These are phyloP conservation scores for Spergularia azorica DNA, from an alignment of 179 eudicot species.

Conservation along the genomic window DNA sequence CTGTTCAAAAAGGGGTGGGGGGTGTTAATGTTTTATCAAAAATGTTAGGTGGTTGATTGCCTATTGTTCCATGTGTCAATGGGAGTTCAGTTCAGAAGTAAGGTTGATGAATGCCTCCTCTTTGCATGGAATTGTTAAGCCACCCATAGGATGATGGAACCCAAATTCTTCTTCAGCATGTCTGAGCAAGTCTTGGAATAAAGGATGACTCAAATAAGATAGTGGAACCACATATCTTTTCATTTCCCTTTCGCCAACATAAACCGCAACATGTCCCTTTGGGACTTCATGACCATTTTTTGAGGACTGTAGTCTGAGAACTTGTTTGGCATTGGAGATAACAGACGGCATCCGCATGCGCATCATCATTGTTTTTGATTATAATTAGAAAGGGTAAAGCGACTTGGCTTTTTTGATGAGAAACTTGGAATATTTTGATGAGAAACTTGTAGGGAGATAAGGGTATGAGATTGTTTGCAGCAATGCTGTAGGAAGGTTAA, in stretches of 20 bases:
- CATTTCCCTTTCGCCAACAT: slow-evolving; percentile 1
- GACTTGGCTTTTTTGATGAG: too few relatives aligned
- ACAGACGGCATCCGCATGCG: not conserved
- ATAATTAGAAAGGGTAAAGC: too few relatives aligned
- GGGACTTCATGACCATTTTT: slow-evolving; percentile 3
- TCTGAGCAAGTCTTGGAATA: slow-evolving; percentile 13
- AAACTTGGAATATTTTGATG: too few relatives aligned
- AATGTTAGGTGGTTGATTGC: not conserved
- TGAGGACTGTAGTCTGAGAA: not conserved
- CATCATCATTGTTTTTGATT: too few relatives aligned
- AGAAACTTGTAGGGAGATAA: too few relatives aligned
- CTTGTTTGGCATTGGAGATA: slow-evolving; percentile 3
- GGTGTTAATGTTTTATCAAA: not conserved
- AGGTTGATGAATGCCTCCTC: not conserved
- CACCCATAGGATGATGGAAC: slow-evolving; percentile 6
- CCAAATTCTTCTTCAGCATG: not conserved
- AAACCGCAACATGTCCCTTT: slow-evolving; percentile 13
- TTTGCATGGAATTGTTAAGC: slow-evolving; percentile 10
- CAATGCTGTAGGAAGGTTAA: slow-evolving; percentile 4
- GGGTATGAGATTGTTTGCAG: too few relatives aligned
- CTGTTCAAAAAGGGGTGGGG: not conserved
- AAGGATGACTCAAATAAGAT: slow-evolving; percentile 15
- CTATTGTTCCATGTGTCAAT: too few relatives aligned
- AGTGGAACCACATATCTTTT: slow-evolving; percentile 11
- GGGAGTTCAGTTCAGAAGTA: too few relatives aligned